phyloP scores from a whole-genome alignment of 2,329 filamentous ascomycete genomes.

The Fusarium nelsonii region DNA sequence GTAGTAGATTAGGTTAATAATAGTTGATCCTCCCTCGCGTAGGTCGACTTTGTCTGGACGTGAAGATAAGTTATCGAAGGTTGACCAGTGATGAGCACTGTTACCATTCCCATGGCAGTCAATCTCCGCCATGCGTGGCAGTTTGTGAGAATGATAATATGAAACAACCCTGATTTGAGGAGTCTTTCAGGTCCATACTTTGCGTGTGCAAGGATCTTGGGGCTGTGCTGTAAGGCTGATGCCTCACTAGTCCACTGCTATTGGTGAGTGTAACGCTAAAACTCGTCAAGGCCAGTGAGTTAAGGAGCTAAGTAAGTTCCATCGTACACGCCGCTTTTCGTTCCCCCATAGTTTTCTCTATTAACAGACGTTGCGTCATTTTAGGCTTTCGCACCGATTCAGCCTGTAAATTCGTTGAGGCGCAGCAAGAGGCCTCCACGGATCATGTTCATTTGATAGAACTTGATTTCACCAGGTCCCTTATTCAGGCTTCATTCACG shows the following conservation, averaged over 20 bases:
- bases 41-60: too few relatives aligned
- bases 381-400: not conserved
- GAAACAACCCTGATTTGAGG: too few relatives aligned
- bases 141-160: too few relatives aligned
- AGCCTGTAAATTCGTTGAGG: not conserved
- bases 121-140: too few relatives aligned
- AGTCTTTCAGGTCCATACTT: too few relatives aligned
- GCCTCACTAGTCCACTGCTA: not conserved
- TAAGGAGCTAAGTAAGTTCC: not conserved
- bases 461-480: too few relatives aligned
- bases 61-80: too few relatives aligned
- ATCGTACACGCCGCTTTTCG: not conserved
- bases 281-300: not conserved
- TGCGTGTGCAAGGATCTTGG: not conserved
- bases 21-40: too few relatives aligned
- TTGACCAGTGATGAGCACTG: too few relatives aligned
- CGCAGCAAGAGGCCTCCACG: constrained; percentile 19
- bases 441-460: too few relatives aligned
- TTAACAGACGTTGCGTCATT: not conserved
- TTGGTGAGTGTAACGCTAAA: not conserved
- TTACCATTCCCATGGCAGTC: too few relatives aligned
- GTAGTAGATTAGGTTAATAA: too few relatives aligned
- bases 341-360: not conserved
- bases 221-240: constrained; percentile 1
- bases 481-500: not conserved